Percentiles rank a stretch among this genome's conserved stretches.
phyloP scores from a whole-genome alignment of 2,329 filamentous ascomycete species.

The Teratosphaeria gauchensis region DNA sequence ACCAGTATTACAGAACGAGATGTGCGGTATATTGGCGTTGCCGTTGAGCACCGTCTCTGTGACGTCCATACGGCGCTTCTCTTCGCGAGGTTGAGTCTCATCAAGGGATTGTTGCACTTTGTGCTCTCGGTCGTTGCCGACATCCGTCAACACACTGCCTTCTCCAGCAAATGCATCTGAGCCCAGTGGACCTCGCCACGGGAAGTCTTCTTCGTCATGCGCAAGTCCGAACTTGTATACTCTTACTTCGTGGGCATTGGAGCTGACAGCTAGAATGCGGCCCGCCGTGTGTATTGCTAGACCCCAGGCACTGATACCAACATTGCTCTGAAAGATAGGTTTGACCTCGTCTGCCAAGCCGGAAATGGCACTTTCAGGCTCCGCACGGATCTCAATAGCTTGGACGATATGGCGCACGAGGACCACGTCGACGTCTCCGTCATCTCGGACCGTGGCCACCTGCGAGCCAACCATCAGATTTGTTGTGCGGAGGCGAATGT shows the following conservation, averaged over 20 bases:
- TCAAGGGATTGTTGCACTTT: neutral
- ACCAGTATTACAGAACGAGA: constrained; percentile 50
- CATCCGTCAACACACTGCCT: no score
- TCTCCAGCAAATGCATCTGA: neutral
- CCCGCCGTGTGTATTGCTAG: constrained; percentile 70
- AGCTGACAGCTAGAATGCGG: constrained; percentile 76
- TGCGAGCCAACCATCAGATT: neutral
- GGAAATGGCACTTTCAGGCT: constrained; percentile 15
- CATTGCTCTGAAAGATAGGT: constrained; percentile 65
- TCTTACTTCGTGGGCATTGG: constrained; percentile 56
- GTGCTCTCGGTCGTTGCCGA: neutral
- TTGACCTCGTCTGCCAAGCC: constrained; percentile 34
- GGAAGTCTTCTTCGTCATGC: constrained; percentile 15
- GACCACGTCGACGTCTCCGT: constrained; percentile 45
- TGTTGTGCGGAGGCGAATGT: neutral
- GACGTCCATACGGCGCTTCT: constrained; percentile 13
- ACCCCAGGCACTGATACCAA: constrained; percentile 77
- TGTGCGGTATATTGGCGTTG: constrained; percentile 45
- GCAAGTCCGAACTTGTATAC: constrained; percentile 51
- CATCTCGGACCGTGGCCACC: constrained; percentile 45
- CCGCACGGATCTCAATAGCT: constrained; percentile 26
- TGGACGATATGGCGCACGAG: constrained; percentile 25
- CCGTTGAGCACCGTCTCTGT: constrained; percentile 23
- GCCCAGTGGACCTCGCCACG: neutral
- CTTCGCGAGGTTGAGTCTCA: constrained; percentile 1